These are phyloP conservation scores for Tephrocybe sp. DNA, from an alignment of 768 basidiomycete species.

Conservation along the genomic window DNA sequence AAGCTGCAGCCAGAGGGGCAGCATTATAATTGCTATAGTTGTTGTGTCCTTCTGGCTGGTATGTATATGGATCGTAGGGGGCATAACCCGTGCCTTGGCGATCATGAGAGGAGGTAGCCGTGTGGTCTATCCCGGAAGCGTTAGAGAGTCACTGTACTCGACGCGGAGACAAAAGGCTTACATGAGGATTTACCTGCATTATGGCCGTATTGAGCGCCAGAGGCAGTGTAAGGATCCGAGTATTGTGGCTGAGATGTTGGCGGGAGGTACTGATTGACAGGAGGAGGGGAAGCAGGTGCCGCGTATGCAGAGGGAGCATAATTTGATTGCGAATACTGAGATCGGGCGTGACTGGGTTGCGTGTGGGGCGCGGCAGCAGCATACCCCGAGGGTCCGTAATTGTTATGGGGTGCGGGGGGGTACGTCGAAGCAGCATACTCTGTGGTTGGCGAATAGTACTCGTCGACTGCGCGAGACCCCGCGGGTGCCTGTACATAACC, in stretches of 20 bases:
- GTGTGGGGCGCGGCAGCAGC: constrained; percentile 12
- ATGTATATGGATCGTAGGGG: constrained; percentile 40
- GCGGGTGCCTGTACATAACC: constrained; percentile 67
- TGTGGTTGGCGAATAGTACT: constrained; percentile 56
- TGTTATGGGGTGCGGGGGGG: constrained; percentile 45
- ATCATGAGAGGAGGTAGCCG: constrained; percentile 48
- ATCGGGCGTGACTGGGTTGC: constrained; percentile 23
- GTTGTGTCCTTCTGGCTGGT: constrained; percentile 10
- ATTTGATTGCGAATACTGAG: constrained; percentile 24
- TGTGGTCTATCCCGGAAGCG: constrained; percentile 47
- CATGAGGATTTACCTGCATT: constrained; percentile 51
- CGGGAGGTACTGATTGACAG: constrained; percentile 34
- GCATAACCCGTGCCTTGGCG: constrained; percentile 54
- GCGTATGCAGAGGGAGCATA: constrained; percentile 28
- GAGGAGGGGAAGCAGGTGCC: constrained; percentile 28
- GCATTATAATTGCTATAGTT: constrained; percentile 22
- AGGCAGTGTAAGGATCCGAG: constrained; percentile 32
- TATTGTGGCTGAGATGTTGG: constrained; percentile 31
- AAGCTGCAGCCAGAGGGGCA: constrained; percentile 28
- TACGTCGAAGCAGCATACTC: constrained; percentile 31
- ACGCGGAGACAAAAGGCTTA: constrained; percentile 30
- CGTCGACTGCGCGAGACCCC: constrained; percentile 74
- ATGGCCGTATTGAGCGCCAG: constrained; percentile 51
- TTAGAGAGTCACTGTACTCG: constrained; percentile 1
- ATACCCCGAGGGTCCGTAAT: constrained; percentile 27